These are phyloP conservation scores for Arthrobotrys iridis DNA, from an alignment of 2,329 filamentous ascomycete genomes.

Conservation along the genomic window DNA sequence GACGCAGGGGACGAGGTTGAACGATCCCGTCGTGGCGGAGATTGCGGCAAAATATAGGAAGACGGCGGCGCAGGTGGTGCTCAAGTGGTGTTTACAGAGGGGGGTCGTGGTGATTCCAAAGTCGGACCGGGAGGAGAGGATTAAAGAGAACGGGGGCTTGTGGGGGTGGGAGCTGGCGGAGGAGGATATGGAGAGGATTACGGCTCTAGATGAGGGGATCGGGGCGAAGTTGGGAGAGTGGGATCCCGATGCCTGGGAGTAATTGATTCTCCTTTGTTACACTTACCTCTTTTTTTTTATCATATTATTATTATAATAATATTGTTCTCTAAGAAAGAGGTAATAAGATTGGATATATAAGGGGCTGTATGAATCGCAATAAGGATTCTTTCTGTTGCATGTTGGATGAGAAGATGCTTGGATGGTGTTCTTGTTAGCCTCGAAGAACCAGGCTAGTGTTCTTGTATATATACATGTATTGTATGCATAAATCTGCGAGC, in stretches of 20 bases:
- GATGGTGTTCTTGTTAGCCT: too few relatives aligned
- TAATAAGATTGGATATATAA: too few relatives aligned
- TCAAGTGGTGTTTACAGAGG: conserved; percentile 81
- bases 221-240: conserved; percentile 35
- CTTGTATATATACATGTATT: too few relatives aligned
- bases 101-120: conserved; percentile 78
- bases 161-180: conserved; percentile 36
- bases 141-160: conserved; percentile 64
- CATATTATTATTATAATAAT: neutral
- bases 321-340: neutral
- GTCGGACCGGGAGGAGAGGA: conserved; percentile 71
- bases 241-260: conserved; percentile 49
- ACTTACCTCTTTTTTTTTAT: neutral
- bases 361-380: too few relatives aligned
- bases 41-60: conserved; percentile 75
- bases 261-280: too few relatives aligned
- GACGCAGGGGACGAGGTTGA: conserved; percentile 75
- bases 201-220: conserved; percentile 35
- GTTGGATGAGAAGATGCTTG: too few relatives aligned
- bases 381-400: too few relatives aligned
- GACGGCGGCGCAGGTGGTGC: conserved; percentile 76
- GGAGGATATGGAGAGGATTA: conserved; percentile 42
- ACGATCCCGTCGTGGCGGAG: conserved; percentile 71
- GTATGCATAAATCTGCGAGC: too few relatives aligned
- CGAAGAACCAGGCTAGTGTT: too few relatives aligned